Conservation (phyloP, 257 asterid species). For the Solanum paucissectum region DNA sequence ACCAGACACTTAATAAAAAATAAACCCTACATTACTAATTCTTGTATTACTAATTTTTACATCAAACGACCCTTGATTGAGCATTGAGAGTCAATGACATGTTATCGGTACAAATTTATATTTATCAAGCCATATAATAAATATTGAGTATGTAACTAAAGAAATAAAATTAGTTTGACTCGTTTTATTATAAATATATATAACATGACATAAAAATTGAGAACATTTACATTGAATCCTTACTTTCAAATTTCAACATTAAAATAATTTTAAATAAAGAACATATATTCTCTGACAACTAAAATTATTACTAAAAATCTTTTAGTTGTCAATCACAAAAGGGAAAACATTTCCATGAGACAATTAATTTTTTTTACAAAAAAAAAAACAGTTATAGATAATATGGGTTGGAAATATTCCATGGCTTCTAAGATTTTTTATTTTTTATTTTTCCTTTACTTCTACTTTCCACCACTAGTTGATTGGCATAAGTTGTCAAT, state of each 20-base stretch:
- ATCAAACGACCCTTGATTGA: background rate
- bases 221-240: background rate
- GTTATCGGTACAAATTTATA: background rate
- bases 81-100: background rate
- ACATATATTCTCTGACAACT: background rate
- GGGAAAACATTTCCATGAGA: background rate
- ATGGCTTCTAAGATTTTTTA: background rate
- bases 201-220: background rate
- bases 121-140: background rate
- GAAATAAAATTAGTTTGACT: background rate
- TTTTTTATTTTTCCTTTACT: background rate
- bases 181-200: background rate
- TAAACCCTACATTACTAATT: no score
- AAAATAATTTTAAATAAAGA: background rate
- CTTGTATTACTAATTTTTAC: no score
- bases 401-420: background rate
- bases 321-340: background rate
- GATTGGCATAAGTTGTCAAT: constrained; percentile 1
- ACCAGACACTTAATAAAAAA: no score
- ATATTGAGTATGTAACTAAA: background rate
- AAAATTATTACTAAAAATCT: background rate
- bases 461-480: background rate
- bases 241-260: background rate
- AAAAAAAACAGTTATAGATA: background rate
- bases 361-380: background rate